Base-by-base conservation (phyloP, 1,139 yeast genomes). In the Candida frijolesensis region DNA sequence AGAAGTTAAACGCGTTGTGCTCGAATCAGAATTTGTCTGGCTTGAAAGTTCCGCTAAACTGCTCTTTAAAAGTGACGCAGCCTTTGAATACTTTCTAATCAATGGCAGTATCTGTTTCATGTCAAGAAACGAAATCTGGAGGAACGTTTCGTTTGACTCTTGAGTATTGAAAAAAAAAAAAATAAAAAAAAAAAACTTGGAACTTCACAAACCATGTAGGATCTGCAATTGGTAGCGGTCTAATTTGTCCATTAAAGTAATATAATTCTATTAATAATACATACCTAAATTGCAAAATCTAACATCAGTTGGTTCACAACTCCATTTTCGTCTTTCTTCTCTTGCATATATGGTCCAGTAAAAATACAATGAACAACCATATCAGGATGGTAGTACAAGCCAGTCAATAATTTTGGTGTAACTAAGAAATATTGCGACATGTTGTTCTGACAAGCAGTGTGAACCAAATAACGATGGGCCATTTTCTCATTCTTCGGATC, bases 321-420 rank as follows among this genome's bases (percentile, higher is more conserved):
- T 25, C 40, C 44, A 4, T 38, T 15, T 46, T 54, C 56, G 51
- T 53, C 48, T 18, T 47, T 45, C 15, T 51, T 49, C 16, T 44
- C 49, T 15, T 46, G 16, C 42, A 74, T 64, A 41, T 67, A 62
- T 5, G 77, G 76, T 2, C 86, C 85, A 1, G 97, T 91, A 72
- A 85, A 86, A 48, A 94, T 91, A 71, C 96, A 89, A 66, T 89
- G 96, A 7, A 94, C 83, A 56, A 85, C 82, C 97, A 94, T 90
- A 53, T 83, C 83, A 15, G 83, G 83, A 58, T 89, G 90, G 64
- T 91, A 92, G 57, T 83, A 82, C 49, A 94, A 72, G 39, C 88
- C 87, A 0, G 96, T 85, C 54, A 95, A 74, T 52, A 94, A 73
- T 65, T 94, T 94, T 1, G 99, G 99, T 0, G 99, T 94, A 40